Percentiles rank a stretch among this genome's conserved stretches.
phyloP scores from a whole-genome alignment of 2,329 filamentous ascomycete species.

The Podosphaera xanthii region DNA sequence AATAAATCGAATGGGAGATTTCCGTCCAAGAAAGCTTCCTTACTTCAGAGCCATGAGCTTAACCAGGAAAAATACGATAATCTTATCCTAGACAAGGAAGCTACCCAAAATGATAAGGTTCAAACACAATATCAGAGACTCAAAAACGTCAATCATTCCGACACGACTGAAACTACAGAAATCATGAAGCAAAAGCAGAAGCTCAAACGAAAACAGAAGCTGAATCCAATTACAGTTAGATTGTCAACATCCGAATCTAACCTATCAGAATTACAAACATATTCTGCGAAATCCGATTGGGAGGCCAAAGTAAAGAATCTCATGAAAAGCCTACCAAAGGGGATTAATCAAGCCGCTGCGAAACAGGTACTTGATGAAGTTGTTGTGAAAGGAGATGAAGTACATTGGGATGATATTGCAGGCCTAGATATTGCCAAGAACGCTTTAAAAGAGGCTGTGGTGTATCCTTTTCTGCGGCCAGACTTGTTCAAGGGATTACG shows the following conservation, averaged over 20 bases:
- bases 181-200: constrained; percentile 12
- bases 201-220: constrained; percentile 14
- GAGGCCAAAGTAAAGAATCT: constrained; percentile 39
- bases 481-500: constrained; percentile 90
- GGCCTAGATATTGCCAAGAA: constrained; percentile 78
- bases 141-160: constrained; percentile 12
- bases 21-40: constrained; percentile 15
- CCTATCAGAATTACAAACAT: constrained; percentile 19
- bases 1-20: constrained; percentile 16
- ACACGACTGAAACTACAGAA: constrained; percentile 10
- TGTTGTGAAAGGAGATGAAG: constrained; percentile 79
- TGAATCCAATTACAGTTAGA: constrained; percentile 16
- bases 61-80: constrained; percentile 10
- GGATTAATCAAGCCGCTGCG: constrained; percentile 61
- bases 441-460: constrained; percentile 81
- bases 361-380: constrained; percentile 93
- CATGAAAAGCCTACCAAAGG: constrained; percentile 56
- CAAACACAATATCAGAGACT: constrained; percentile 13
- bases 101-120: constrained; percentile 6
- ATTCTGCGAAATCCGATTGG: constrained; percentile 28
- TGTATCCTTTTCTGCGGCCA: constrained; percentile 86
- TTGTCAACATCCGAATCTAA: constrained; percentile 23
- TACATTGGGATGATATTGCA: constrained; percentile 84
- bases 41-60: constrained; percentile 13
- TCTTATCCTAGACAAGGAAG: constrained; percentile 8